A percentile compares a stretch with the other conserved stretches of the same genome.
These are phyloP conservation scores for Russula griseocarnosa DNA, from an alignment of 768 basidiomycete genomes.

Conservation along the genomic window DNA sequence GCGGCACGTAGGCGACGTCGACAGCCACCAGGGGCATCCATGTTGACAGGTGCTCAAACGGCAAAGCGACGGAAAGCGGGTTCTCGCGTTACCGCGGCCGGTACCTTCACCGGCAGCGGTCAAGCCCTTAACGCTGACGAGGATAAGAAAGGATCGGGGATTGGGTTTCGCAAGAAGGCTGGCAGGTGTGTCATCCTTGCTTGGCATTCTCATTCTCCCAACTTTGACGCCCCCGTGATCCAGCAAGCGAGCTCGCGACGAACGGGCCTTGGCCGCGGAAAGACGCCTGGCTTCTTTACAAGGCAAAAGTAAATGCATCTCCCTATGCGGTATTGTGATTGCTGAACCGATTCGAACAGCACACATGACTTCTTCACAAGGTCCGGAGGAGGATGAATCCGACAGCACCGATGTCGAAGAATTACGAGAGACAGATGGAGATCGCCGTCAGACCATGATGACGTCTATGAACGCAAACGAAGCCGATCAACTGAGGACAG, in stretches of 20 bases:
- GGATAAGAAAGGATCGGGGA: constrained; percentile 45
- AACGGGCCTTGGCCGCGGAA: constrained; percentile 73
- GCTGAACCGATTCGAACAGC: constrained; percentile 2
- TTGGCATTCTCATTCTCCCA: not conserved
- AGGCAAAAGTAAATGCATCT: constrained; percentile 32
- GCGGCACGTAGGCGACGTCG: constrained; percentile 43
- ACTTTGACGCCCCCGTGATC: constrained; percentile 2
- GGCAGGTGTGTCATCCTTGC: constrained; percentile 44
- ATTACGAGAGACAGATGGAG: constrained; percentile 40
- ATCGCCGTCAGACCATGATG: constrained; percentile 51
- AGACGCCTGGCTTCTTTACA: constrained; percentile 50
- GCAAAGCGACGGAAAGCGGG: constrained; percentile 70
- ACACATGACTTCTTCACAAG: not conserved
- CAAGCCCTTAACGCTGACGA: constrained; percentile 41
- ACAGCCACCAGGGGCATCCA: constrained; percentile 47
- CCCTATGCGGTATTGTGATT: not conserved
- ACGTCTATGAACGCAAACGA: constrained; percentile 45
- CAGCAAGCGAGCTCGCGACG: constrained; percentile 77
- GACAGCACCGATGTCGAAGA: constrained; percentile 24
- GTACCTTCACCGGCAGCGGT: constrained; percentile 58
- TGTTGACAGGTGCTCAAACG: constrained; percentile 57
- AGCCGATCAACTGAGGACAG: constrained; percentile 41
- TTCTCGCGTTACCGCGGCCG: constrained; percentile 56
- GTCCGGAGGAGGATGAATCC: constrained; percentile 10
- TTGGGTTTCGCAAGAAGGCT: constrained; percentile 70